Evolutionary conservation across 2,329 filamentous ascomycete species (phyloP), one percentile per base, ranked within the genome.

Genomic region (Seiridium unicorne): DNA sequence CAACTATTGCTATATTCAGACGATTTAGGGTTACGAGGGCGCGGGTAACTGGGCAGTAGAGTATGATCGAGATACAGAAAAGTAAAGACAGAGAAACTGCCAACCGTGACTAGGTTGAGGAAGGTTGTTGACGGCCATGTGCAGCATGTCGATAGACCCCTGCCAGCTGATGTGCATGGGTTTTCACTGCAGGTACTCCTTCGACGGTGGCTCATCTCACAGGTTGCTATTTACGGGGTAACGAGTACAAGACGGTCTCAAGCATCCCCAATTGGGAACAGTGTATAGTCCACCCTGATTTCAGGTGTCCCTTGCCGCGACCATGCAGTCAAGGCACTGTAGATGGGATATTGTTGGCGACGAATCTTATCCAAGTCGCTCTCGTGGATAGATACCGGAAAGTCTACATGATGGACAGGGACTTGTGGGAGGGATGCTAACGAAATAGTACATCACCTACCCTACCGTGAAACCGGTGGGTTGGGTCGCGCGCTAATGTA

Each of bases 1-100:
- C 73, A 55, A 44, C 31, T 55, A 74, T 73, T 76, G 73, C 74
- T 76, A 76, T 75, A 76, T 76, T 75, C 68, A 76, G 74, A 73
- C 68, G 57, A 63, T 64, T 65, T 63, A 68, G 64, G 68, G 65
- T 32, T 44, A 65, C 66, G 66, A 70, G 66, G 67, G 62, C 66
- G 68, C 66, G 64, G 66, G 64, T 63, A 68, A 62, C 64, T 58
- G 51, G 55, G 36, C 8, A 18, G 46, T 40, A 58, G 55, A 49
- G 55, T 58, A 38, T 42, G 55, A 58, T 49, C 18, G 35, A 44
- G 40, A 58, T 51, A 46, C 38, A 49, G 46, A 67, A 69, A 61
- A 68, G 61, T 63, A 63, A 58, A 63, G 65, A 64, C 59, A 60
- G 63, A 59, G 60, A 61, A 57, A 40, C n/a, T 57, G 7, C 38